A percentile compares a stretch with the other conserved stretches of the same genome.
These are phyloP conservation scores for Carex arenaria DNA, from an alignment of 202 grass and related monocot genomes.

Conservation along the genomic window DNA sequence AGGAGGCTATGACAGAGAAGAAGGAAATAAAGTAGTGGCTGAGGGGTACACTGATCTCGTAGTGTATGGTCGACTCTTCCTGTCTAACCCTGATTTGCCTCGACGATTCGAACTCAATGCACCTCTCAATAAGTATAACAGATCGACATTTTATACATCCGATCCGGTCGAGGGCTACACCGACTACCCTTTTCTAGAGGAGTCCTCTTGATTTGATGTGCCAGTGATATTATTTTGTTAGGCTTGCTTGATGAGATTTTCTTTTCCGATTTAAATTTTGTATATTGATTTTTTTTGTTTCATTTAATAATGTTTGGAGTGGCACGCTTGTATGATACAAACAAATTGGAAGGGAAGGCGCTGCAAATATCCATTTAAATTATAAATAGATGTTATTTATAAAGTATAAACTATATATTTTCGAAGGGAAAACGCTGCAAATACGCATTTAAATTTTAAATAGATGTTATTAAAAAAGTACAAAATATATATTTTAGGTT, in stretches of 20 bases:
- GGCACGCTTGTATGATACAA: not conserved
- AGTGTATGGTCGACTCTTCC: conserved; percentile 29
- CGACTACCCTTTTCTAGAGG: conserved; percentile 37
- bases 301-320: not conserved
- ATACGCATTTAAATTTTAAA: too few species aligned
- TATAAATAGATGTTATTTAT: too few species aligned
- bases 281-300: not conserved
- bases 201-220: not conserved
- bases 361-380: too few species aligned
- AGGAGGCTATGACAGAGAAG: conserved; percentile 47
- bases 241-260: not conserved
- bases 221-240: not conserved
- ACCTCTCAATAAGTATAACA: conserved; percentile 35
- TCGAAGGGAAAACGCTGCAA: too few species aligned
- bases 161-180: conserved; percentile 51
- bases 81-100: conserved; percentile 48
- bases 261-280: not conserved
- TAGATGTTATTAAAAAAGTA: too few species aligned
- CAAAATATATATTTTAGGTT: too few species aligned
- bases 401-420: too few species aligned
- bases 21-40: conserved; percentile 35
- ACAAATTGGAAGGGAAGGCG: too few species aligned
- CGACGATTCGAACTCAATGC: conserved; percentile 29
- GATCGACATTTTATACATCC: conserved; percentile 40
- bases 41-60: conserved; percentile 46